Base-by-base conservation (phyloP, 2,329 filamentous ascomycete species). In the Eutypella sp. region DNA sequence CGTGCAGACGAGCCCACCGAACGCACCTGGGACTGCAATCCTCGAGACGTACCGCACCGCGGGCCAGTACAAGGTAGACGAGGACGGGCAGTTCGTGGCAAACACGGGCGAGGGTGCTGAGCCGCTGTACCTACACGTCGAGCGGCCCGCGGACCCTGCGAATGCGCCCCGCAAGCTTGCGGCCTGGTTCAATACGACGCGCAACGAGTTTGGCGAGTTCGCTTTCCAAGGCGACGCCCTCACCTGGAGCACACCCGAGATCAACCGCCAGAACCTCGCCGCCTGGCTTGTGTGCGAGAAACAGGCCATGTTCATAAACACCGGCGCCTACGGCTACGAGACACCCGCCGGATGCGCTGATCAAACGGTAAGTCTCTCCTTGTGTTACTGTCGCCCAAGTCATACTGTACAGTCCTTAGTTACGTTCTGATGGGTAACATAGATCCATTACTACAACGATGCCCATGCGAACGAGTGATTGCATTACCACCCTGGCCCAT, bases 211-310 rank as follows among this genome's bases (percentile, higher is more conserved):
- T 47, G 79, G 79, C 6, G 71, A 71, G 0, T 82, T 82, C 57
- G 71, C 63, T 0, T 83, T 73, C 60, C 71, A 74, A 51, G 78
- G 78, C n/a, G 79, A 82, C 58, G 71, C 76, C 3, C 57, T 82
- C 27, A 75, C 73, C 10, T 82, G 79, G 79, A 69, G 61, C 44
- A 68, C 67, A 13, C 57, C 69, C 1, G 70, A 68, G 20, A 62
- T 82, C 27, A 62, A 65, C 41, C 60, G 79, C 29, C 78, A 76
- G 42, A 83, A 82, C 57, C 56, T 70, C 38, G 74, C 72, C 18
- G 79, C 79, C 1, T 83, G 78, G 77, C 71, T 80, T 51, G 78
- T 82, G 43, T 83, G 78, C 50, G 65, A 64, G 39, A 65, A 67
- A 5, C 72, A 78, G 62, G 59, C 57, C 39, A 52, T 82, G 50